A percentile compares a stretch with the other conserved stretches of the same genome.
These are phyloP conservation scores for Abortiporus biennis DNA, from an alignment of 1,284 basidiomycete species.

Conservation along the genomic window DNA sequence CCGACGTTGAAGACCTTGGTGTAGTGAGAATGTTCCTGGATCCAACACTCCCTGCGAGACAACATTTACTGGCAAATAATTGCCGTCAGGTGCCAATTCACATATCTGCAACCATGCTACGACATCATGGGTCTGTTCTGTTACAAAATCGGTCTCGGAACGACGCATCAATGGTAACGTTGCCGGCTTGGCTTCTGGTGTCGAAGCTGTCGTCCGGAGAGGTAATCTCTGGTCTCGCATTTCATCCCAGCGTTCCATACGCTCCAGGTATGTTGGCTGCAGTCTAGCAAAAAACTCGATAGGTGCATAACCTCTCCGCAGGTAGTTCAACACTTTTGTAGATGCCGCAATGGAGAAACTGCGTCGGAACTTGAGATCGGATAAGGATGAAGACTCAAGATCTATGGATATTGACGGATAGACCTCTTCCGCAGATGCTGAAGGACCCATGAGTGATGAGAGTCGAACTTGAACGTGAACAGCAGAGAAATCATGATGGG, in stretches of 20 bases:
- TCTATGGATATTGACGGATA: slow-evolving; percentile 74
- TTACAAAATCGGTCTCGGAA: slow-evolving; percentile 89
- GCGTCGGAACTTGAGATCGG: slow-evolving; percentile 75
- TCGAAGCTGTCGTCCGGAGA: slow-evolving; percentile 13
- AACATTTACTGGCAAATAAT: slow-evolving; percentile 83
- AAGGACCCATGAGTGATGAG: slow-evolving; percentile 74
- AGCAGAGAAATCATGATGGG: slow-evolving; percentile 79
- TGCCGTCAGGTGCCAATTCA: slow-evolving; percentile 82
- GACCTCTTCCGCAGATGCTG: slow-evolving; percentile 71
- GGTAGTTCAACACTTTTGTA: slow-evolving; percentile 65
- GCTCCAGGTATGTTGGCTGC: slow-evolving; percentile 77
- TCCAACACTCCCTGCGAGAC: slow-evolving; percentile 74
- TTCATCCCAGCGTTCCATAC: slow-evolving; percentile 89
- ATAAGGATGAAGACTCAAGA: slow-evolving; percentile 64
- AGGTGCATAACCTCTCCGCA: slow-evolving; percentile 72
- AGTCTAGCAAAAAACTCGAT: slow-evolving; percentile 86
- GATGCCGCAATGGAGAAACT: slow-evolving; percentile 76
- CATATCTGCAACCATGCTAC: slow-evolving; percentile 82
- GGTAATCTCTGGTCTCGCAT: slow-evolving; percentile 62
- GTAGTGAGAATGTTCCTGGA: slow-evolving; percentile 82
- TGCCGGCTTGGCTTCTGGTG: slow-evolving; percentile 24
- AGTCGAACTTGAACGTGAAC: slow-evolving; percentile 82
- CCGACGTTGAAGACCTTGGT: slow-evolving; percentile 90
- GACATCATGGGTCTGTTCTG: slow-evolving; percentile 85
- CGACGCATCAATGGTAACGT: slow-evolving; percentile 72